Evolutionary conservation across 2,329 filamentous ascomycete species (phyloP).

Genomic region (Diplodia corticola): DNA sequence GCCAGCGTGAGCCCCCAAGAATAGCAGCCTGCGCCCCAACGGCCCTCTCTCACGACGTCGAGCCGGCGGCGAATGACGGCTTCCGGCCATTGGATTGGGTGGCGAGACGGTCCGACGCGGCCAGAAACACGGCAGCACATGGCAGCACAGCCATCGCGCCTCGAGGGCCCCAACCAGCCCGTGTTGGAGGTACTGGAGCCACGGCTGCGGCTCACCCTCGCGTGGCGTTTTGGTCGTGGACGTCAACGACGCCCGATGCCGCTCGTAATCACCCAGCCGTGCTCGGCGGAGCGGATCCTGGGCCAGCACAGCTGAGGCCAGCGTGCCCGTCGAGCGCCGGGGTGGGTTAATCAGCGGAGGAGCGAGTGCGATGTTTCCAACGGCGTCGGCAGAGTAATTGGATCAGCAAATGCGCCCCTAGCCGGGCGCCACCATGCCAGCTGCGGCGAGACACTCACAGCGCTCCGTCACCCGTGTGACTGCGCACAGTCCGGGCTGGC

Average conservation of each 20-base stretch:
- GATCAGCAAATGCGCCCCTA: slow-evolving; percentile 5
- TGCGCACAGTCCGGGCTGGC: neutral
- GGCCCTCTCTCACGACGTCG: neutral
- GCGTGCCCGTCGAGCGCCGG: too few relatives aligned
- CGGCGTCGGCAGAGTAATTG: slow-evolving; percentile 1
- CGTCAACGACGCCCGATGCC: neutral
- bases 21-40: slow-evolving; percentile 7
- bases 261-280: slow-evolving; percentile 16
- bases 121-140: neutral
- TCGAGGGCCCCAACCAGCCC: neutral
- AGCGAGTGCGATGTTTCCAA: slow-evolving; percentile 8
- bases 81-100: neutral
- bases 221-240: neutral
- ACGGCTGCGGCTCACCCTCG: neutral
- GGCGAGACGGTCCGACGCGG: slow-evolving; percentile 12
- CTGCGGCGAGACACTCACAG: slow-evolving; percentile 1
- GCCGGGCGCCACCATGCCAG: slow-evolving; percentile 4
- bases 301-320: too few relatives aligned
- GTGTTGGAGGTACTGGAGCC: neutral
- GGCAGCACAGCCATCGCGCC: slow-evolving; percentile 14
- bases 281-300: neutral
- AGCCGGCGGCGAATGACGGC: neutral
- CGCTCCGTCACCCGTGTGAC: slow-evolving; percentile 8
- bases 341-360: neutral
- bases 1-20: neutral